Evolutionary conservation across 1,284 basidiomycete species (phyloP).

Genomic region (Ceratobasidium sp.): DNA sequence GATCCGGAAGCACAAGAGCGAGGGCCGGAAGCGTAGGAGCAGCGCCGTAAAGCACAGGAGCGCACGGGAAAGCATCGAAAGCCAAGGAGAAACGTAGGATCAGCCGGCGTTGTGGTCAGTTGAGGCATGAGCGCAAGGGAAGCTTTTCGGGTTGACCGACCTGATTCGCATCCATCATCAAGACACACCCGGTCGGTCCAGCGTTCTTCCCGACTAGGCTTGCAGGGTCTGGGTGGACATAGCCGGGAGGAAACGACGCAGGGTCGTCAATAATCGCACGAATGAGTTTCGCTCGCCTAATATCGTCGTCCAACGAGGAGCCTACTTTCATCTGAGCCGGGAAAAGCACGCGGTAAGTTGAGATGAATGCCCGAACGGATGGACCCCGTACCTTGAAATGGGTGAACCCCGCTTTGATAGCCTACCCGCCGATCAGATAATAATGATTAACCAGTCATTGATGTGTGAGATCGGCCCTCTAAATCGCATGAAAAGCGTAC

Average conservation of each 20-base stretch:
- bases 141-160: constrained; percentile 36
- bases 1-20: background rate
- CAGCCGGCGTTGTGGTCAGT: constrained; percentile 12
- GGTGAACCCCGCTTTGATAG: constrained; percentile 85
- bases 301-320: constrained; percentile 78
- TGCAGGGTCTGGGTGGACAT: constrained; percentile 66
- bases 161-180: constrained; percentile 98
- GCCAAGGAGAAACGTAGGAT: background rate
- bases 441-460: background rate
- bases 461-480: background rate
- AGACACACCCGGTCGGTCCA: constrained; percentile 87
- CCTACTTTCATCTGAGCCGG: constrained; percentile 84
- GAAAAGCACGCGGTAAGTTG: constrained; percentile 5
- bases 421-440: constrained; percentile 48
- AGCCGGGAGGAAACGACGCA: constrained; percentile 65
- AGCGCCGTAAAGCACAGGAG: background rate
- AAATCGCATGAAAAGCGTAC: background rate
- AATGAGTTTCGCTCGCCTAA: constrained; percentile 85
- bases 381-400: constrained; percentile 73
- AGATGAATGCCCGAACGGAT: background rate
- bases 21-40: background rate
- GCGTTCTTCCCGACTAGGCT: constrained; percentile 87
- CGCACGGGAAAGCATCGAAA: background rate
- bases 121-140: constrained; percentile 12
- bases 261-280: constrained; percentile 93